Base-by-base conservation (phyloP, 202 grass and related monocot species). In the Panicum virgatum region DNA sequence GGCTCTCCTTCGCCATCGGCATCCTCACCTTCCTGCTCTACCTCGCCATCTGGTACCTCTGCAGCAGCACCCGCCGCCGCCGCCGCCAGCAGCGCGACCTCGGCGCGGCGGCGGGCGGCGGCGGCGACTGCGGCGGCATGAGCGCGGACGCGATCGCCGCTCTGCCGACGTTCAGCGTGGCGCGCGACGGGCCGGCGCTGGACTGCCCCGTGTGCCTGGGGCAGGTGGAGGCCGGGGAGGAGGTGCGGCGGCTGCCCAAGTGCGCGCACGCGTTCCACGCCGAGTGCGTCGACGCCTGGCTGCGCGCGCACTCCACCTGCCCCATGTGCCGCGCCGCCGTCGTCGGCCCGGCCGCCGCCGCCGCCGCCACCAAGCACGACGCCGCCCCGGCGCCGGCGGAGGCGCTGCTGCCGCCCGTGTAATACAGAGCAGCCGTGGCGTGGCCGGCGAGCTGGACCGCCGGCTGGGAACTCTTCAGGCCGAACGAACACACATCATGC, bases 231-330 rank as follows among this genome's bases (percentile, higher is more conserved):
- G 37, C 10, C 62, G 87, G 91, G 1, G 91, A 97, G 80, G 83
- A 25, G 66, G 85, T 74, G 50, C 76, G 87, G 68, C 84, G 51
- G 15, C 69, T 97, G 43, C 94, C 91, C 72, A 90, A 86, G 78
- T 97, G 94, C 83, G 46, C 56, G 19, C 94, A 97, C 62, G 44
- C 78, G 56, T 97, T 97, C 75, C 94, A 97, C 78, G 87, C 89
- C 71, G 82, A 83, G 26, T 94, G 94, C 88, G 72, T 97, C 71
- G 91, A 97, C 59, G 80, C 69, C 25, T 97, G 94, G 94, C 75
- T 97, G 25, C 80, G 72, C 52, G 82, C 83, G 5, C 82, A 88
- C 71, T 89, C 83, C 13, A 97, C 94, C 1, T 97, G 94, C 69
- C 94, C 94, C 66, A 70, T 97, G 69, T 97, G 94, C 80, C 94